Conservation (phyloP, 2,329 filamentous ascomycete species). For the Alternaria angustiovoidea region DNA sequence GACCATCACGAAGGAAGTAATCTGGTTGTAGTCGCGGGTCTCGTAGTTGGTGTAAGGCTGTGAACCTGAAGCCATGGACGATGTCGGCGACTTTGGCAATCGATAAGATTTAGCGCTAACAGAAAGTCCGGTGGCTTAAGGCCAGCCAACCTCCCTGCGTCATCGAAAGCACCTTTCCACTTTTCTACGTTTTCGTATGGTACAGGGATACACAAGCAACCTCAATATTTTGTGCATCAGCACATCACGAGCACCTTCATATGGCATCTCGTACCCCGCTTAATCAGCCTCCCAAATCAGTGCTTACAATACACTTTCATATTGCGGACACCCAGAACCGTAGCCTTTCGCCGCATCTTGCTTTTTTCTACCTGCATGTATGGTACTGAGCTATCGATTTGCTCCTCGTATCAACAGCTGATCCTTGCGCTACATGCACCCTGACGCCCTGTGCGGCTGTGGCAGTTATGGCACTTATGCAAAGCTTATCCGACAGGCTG, state of each 20-base stretch:
- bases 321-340: slow-evolving; percentile 20
- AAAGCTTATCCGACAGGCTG: slow-evolving; percentile 23
- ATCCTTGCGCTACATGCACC: slow-evolving; percentile 6
- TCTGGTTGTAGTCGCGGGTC: not conserved
- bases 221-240: not conserved
- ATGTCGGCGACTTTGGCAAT: not conserved
- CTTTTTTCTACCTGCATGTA: slow-evolving; percentile 11
- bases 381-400: slow-evolving; percentile 20
- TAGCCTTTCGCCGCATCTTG: not conserved
- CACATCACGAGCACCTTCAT: slow-evolving; percentile 1
- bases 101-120: slow-evolving; percentile 6
- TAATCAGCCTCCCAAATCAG: slow-evolving; percentile 17
- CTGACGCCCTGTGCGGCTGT: slow-evolving; percentile 14
- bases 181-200: not conserved
- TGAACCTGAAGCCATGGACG: not conserved
- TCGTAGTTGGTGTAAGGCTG: not conserved
- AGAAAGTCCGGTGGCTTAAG: slow-evolving; percentile 1
- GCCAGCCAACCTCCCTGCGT: slow-evolving; percentile 3
- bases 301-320: slow-evolving; percentile 16
- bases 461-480: slow-evolving; percentile 7
- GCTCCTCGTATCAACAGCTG: slow-evolving; percentile 13
- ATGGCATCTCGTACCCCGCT: slow-evolving; percentile 16
- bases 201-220: not conserved
- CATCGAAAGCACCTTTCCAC: not conserved
- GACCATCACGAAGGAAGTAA: not conserved